Evolutionary conservation across 2,329 filamentous ascomycete species (phyloP), one percentile per base, ranked within the genome.

Genomic region (Cyphellophora attinorum): DNA sequence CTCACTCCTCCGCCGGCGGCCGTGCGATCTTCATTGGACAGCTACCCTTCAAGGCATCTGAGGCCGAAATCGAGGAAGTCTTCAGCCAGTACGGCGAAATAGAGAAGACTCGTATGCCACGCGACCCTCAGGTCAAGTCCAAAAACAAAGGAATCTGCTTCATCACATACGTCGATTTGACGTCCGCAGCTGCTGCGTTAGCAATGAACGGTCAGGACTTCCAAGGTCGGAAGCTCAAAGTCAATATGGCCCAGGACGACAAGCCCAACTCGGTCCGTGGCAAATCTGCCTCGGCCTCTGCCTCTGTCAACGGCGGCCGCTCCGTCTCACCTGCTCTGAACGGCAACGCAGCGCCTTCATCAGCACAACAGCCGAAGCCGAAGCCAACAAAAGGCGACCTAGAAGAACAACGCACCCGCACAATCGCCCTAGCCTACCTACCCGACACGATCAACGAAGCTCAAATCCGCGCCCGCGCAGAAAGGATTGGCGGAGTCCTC

Each of bases 381-480:
- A n/a, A n/a, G n/a, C 6, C 35, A 37, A 34, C 47, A 18, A 15
- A 29, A n/a, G 38, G 49, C 16, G 44, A 34, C 13, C 52, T 52
- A 10, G 63, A 67, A 12, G 64, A 68, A 1, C 57, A 62, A 5
- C 68, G 66, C 18, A 74, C 78, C 32, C 78, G 85, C 34, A 91
- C 84, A 1, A 70, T 96, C 32, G 81, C 80, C 6, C 65, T 98
- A 17, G 74, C 95, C 60, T 81, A 88, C 42, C 66, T 98, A 1
- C 85, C 91, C 1, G 91, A 96, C 52, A 96, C 88, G 0, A 76
- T 96, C 50, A 95, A 93, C 45, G 85, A 93, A 51, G 76, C 82
- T 2, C 84, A 88, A 18, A 75, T 98, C 35, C 75, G 75, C 29
- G 70, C 77, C 0, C 64, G 93, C 3, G 76, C 82, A 6, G 80